These are phyloP conservation scores for Trichocomaceae sp. DNA, from an alignment of 2,329 filamentous ascomycete genomes.

Conservation along the genomic window DNA sequence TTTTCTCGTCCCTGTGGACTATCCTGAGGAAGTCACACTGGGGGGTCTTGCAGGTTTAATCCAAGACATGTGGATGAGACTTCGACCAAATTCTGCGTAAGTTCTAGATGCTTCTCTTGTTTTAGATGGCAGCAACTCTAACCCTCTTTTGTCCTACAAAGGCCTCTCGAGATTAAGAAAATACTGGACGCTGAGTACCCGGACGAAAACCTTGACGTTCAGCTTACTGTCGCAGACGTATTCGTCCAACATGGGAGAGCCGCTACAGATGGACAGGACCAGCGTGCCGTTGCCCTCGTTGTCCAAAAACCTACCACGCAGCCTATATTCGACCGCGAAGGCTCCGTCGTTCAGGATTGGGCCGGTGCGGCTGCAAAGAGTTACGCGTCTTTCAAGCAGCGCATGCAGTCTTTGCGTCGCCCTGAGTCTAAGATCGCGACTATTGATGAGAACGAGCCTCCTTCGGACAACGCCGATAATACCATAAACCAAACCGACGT, in stretches of 20 bases:
- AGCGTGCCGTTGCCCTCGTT: constrained; percentile 29
- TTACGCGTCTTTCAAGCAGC: neutral
- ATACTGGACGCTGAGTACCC: constrained; percentile 32
- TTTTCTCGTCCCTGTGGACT: constrained; percentile 27
- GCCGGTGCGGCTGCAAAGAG: constrained; percentile 22
- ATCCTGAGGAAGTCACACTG: constrained; percentile 28
- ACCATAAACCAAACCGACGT: neutral
- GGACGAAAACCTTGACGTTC: constrained; percentile 25
- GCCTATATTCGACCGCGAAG: constrained; percentile 22
- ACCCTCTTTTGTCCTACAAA: constrained; percentile 13
- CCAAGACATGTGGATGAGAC: constrained; percentile 27
- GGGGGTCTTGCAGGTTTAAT: constrained; percentile 27
- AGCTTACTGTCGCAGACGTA: constrained; percentile 32
- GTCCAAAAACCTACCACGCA: constrained; percentile 25
- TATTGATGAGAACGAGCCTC: constrained; percentile 17
- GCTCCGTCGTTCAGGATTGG: constrained; percentile 34
- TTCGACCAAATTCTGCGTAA: constrained; percentile 29
- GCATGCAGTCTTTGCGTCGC: neutral
- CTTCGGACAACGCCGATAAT: neutral
- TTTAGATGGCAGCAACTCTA: neutral
- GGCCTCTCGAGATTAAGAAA: constrained; percentile 31
- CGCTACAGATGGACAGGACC: constrained; percentile 28
- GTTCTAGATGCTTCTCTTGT: constrained; percentile 13
- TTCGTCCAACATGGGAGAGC: constrained; percentile 34
- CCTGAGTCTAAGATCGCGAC: constrained; percentile 14